Conservation (phyloP, 306 rosid species). For the Canavalia gladiata region DNA sequence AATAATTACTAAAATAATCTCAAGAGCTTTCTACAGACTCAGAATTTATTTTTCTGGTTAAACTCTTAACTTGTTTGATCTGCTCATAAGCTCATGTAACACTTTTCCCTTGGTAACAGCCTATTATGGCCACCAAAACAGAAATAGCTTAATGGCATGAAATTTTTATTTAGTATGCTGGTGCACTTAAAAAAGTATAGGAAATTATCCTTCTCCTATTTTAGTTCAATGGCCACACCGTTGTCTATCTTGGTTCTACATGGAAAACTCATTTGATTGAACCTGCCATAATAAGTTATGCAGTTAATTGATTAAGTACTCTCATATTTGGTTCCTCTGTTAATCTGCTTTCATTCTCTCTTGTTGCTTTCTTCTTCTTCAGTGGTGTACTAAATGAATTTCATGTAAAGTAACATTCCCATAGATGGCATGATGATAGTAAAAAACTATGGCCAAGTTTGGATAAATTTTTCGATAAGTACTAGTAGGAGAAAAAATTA, state of each 20-base stretch:
- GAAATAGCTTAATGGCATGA: background rate
- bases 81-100: background rate
- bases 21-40: conserved; percentile 19
- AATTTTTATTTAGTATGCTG: background rate
- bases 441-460: background rate
- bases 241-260: conserved; percentile 4
- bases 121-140: conserved; percentile 15
- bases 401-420: background rate
- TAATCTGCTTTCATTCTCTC: background rate
- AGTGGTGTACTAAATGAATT: background rate
- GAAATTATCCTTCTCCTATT: conserved; percentile 12
- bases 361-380: conserved; percentile 26
- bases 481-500: too few relatives aligned
- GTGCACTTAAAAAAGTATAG: background rate
- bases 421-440: background rate
- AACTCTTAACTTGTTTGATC: conserved; percentile 6
- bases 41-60: conserved; percentile 22
- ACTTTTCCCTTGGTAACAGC: background rate
- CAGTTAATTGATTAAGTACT: background rate
- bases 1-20: conserved; percentile 25
- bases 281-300: conserved; percentile 17
- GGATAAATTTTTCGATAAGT: too few relatives aligned
- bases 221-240: conserved; percentile 27
- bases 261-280: conserved; percentile 23
- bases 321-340: background rate